Percentiles rank a stretch among this genome's conserved stretches.
Evolutionary conservation across 805 yeast genomes (phyloP).

Genomic region (Ogataea sp.): DNA sequence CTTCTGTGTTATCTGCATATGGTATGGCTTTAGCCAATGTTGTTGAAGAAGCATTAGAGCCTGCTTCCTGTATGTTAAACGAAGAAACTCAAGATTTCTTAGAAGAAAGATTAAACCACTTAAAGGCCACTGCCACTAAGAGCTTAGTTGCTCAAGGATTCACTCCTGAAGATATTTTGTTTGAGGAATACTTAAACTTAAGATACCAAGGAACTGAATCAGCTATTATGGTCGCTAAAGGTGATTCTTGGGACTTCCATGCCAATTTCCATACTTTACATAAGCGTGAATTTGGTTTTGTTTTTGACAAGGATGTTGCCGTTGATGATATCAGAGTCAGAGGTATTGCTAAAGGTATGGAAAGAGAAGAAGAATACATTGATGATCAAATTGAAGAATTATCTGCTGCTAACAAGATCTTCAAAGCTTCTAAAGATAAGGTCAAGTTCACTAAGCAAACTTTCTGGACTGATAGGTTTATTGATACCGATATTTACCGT

Average conservation of each 20-base stretch:
- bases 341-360: conserved; percentile 55
- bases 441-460: conserved; percentile 34
- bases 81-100: conserved; percentile 26
- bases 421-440: conserved; percentile 16
- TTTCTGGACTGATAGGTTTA: conserved; percentile 48
- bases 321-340: conserved; percentile 72
- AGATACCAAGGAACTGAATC: conserved; percentile 86
- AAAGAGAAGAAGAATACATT: conserved; percentile 28
- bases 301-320: conserved; percentile 45
- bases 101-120: conserved; percentile 33
- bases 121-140: conserved; percentile 34
- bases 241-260: conserved; percentile 26
- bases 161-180: conserved; percentile 30
- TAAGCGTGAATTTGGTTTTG: conserved; percentile 66
- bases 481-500: conserved; percentile 47
- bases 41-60: conserved; percentile 69
- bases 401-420: conserved; percentile 11
- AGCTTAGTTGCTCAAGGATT: conserved; percentile 49
- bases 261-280: conserved; percentile 47
- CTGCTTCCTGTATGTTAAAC: conserved; percentile 41
- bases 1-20: conserved; percentile 79
- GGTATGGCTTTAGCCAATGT: conserved; percentile 86
- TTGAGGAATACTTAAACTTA: conserved; percentile 65
- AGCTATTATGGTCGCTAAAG: conserved; percentile 52
- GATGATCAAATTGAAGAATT: conserved; percentile 46